A percentile compares a stretch with the other conserved stretches of the same genome.
Conservation (phyloP, 345 rosid genomes). For the Nephelium lappaceum region DNA sequence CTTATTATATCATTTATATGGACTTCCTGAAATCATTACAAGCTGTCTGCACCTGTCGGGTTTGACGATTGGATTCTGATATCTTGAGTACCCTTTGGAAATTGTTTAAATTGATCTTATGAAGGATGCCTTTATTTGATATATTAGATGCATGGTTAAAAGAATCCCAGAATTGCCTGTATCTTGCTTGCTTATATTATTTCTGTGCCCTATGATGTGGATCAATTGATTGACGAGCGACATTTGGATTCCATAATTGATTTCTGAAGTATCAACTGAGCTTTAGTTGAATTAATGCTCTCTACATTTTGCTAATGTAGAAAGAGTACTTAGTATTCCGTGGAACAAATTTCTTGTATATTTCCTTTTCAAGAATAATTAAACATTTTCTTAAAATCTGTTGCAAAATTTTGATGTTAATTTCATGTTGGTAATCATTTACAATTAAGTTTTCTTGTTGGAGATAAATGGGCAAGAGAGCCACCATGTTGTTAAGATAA, state of each 20-base stretch:
- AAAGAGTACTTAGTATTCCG: neutral
- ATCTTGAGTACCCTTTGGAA: neutral
- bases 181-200: neutral
- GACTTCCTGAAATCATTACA: neutral
- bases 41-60: neutral
- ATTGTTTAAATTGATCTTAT: slow-evolving; percentile 1
- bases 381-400: neutral
- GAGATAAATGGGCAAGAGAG: neutral
- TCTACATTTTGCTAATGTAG: neutral
- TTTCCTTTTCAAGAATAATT: neutral
- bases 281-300: neutral
- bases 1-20: too few species aligned
- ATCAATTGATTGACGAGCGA: neutral
- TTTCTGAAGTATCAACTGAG: neutral
- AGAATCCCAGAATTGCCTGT: neutral
- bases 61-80: neutral
- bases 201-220: neutral
- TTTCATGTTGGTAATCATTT: neutral
- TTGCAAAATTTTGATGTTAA: neutral
- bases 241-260: neutral
- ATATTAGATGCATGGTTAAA: neutral
- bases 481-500: neutral
- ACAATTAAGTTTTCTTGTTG: neutral
- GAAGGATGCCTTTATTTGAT: slow-evolving; percentile 5
- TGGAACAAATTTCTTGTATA: neutral